These are phyloP conservation scores for Saturnispora bothae DNA, from an alignment of 805 yeast genomes.

Conservation along the genomic window DNA sequence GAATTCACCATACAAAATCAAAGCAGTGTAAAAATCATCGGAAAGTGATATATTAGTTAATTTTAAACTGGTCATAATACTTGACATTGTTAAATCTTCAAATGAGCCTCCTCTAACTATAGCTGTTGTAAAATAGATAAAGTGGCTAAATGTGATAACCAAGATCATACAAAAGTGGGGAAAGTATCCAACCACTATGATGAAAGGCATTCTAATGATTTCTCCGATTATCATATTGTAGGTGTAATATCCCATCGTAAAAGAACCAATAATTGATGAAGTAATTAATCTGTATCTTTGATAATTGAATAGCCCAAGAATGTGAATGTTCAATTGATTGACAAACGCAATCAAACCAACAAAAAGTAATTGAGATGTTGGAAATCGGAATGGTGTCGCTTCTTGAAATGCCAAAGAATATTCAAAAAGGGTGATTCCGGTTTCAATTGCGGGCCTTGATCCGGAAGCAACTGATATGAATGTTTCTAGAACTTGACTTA, in stretches of 20 bases:
- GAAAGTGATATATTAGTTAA: constrained; percentile 31
- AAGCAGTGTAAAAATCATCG: constrained; percentile 60
- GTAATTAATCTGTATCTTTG: constrained; percentile 52
- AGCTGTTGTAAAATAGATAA: constrained; percentile 48
- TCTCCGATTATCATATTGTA: constrained; percentile 31
- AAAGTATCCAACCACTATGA: constrained; percentile 46
- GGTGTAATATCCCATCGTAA: constrained; percentile 39
- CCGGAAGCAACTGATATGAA: constrained; percentile 51
- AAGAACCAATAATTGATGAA: constrained; percentile 47
- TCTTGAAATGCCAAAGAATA: constrained; percentile 71
- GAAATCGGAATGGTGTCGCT: constrained; percentile 40
- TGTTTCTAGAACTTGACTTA: constrained; percentile 56
- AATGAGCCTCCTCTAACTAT: constrained; percentile 38
- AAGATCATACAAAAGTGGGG: constrained; percentile 53
- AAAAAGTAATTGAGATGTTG: constrained; percentile 41
- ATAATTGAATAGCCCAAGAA: constrained; percentile 45
- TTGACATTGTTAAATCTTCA: constrained; percentile 23
- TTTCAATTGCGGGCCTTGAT: constrained; percentile 45
- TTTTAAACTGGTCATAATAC: constrained; percentile 19
- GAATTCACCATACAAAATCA: constrained; percentile 49
- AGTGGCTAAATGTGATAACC: constrained; percentile 41
- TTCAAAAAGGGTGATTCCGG: constrained; percentile 65
- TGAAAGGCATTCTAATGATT: constrained; percentile 40
- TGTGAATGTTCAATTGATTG: constrained; percentile 52
- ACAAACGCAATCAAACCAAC: constrained; percentile 45